Evolutionary conservation across 176 grass and related monocot species (phyloP).

Genomic region (Secale cereale): DNA sequence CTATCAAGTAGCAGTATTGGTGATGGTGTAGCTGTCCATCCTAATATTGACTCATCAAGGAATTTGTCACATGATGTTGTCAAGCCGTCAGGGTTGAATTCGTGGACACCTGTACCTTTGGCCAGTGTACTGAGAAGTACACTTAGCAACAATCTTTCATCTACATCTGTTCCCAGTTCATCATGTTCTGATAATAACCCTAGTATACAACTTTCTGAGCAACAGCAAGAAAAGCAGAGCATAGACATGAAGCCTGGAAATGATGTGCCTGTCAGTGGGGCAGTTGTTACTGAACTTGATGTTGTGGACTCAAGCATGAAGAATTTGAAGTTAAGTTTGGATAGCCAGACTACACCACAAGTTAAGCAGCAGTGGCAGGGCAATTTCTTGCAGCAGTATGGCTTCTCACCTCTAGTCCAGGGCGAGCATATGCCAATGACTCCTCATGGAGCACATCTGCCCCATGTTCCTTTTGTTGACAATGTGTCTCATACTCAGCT

Average conservation of each 20-base stretch:
- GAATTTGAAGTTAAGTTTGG: constrained; percentile 57
- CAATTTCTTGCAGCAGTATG: constrained; percentile 42
- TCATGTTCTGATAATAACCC: constrained; percentile 38
- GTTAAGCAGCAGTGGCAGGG: constrained; percentile 46
- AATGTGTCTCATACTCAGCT: constrained; percentile 54
- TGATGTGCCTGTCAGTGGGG: constrained; percentile 19
- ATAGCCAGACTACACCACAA: constrained; percentile 22
- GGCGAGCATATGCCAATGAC: constrained; percentile 41
- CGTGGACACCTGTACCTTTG: constrained; percentile 28
- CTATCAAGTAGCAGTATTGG: constrained; percentile 42
- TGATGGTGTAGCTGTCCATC: constrained; percentile 26
- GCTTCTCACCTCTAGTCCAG: constrained; percentile 13
- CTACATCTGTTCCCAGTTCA: constrained; percentile 26
- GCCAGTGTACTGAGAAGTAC: constrained; percentile 29
- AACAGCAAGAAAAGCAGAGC: constrained; percentile 36
- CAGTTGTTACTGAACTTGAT: constrained; percentile 37
- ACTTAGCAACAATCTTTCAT: constrained; percentile 11
- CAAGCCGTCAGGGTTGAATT: constrained; percentile 34
- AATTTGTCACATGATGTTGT: constrained; percentile 40
- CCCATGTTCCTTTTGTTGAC: constrained; percentile 37
- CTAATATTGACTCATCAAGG: constrained; percentile 34
- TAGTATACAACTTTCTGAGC: constrained; percentile 27
- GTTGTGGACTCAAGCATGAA: constrained; percentile 44
- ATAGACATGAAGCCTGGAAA: constrained; percentile 18
- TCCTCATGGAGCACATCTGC: constrained; percentile 41